phyloP scores from a whole-genome alignment of 441 rosid species.

The Hura crepitans region DNA sequence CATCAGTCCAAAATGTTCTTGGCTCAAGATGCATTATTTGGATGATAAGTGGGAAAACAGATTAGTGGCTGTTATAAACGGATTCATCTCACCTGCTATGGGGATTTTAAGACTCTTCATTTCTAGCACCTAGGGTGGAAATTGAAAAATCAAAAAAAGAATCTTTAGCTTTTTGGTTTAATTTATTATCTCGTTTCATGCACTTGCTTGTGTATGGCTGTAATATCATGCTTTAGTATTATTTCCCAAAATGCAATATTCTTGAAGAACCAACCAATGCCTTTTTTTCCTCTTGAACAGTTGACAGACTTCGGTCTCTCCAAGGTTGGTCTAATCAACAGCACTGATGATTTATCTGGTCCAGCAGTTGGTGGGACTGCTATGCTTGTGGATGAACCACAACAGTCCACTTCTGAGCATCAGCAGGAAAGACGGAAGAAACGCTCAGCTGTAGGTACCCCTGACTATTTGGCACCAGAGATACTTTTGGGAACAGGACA shows the following conservation, averaged over 20 bases:
- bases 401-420: slow-evolving; percentile 53
- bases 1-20: too few species aligned
- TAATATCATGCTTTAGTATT: neutral
- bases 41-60: too few species aligned
- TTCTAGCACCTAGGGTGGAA: neutral
- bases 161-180: neutral
- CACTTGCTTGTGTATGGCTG: neutral
- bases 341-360: slow-evolving; percentile 96
- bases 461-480: slow-evolving; percentile 99
- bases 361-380: slow-evolving; percentile 85
- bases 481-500: slow-evolving; percentile 99
- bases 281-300: slow-evolving; percentile 37
- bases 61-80: too few species aligned
- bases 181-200: neutral
- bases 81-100: too few species aligned
- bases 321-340: slow-evolving; percentile 98
- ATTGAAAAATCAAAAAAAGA: neutral
- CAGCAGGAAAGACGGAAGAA: slow-evolving; percentile 81
- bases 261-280: neutral
- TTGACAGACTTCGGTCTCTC: slow-evolving; percentile 99
- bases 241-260: neutral
- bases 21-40: too few species aligned
- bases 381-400: slow-evolving; percentile 76
- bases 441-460: slow-evolving; percentile 99
- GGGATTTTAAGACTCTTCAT: slow-evolving; percentile 1